Evolutionary conservation across 192 early-diverging fungal species (phyloP).

Genomic region (Backusella tuberculispora): DNA sequence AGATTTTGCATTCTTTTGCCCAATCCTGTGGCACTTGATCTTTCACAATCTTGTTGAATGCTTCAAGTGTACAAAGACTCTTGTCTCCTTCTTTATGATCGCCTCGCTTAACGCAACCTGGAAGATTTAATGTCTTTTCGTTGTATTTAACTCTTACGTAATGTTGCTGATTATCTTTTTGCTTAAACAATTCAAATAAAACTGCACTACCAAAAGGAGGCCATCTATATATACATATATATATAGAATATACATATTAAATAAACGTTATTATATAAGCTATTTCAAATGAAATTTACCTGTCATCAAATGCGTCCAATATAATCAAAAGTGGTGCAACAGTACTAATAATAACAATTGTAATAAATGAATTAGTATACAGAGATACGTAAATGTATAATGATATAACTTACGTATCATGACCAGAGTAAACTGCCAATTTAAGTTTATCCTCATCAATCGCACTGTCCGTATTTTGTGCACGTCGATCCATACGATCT

Average conservation of each 20-base stretch:
- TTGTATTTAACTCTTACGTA: constrained; percentile 45
- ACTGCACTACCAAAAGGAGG: constrained; percentile 45
- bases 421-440: constrained; percentile 45
- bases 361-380: neutral
- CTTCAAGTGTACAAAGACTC: constrained; percentile 43
- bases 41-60: constrained; percentile 39
- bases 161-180: constrained; percentile 32
- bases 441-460: constrained; percentile 35
- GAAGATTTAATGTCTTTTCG: constrained; percentile 35
- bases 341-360: constrained; percentile 29
- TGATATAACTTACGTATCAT: constrained; percentile 39
- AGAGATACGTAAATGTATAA: neutral
- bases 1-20: constrained; percentile 39
- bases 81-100: constrained; percentile 39
- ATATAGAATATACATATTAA: neutral
- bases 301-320: constrained; percentile 38
- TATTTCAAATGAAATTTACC: constrained; percentile 23
- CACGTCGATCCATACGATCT: constrained; percentile 40
- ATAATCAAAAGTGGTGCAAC: constrained; percentile 41
- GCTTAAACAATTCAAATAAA: constrained; percentile 45
- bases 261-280: neutral
- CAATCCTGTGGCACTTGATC: constrained; percentile 42
- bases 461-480: constrained; percentile 26
- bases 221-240: constrained; percentile 37
- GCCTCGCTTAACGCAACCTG: constrained; percentile 33